A percentile compares a stretch with the other conserved stretches of the same genome.
Evolutionary conservation across 768 basidiomycete species (phyloP).

Genomic region (Suillus subaureus): DNA sequence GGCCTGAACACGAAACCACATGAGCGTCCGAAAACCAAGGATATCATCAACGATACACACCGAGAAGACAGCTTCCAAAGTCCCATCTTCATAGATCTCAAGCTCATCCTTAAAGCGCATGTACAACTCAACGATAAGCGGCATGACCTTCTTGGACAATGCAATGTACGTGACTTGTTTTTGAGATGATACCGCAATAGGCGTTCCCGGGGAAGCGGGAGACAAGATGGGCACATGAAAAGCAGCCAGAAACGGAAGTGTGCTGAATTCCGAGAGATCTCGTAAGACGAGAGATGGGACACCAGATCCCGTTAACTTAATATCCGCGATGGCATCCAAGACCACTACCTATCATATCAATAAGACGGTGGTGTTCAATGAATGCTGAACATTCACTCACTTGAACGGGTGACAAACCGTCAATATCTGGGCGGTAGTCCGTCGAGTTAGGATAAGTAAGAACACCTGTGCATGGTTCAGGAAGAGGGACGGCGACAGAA

Average conservation of each 20-base stretch:
- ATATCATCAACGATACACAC: conserved; percentile 43
- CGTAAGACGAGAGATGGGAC: conserved; percentile 74
- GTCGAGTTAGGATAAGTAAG: conserved; percentile 81
- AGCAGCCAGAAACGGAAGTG: conserved; percentile 84
- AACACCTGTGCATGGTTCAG: conserved; percentile 46
- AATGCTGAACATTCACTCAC: conserved; percentile 36
- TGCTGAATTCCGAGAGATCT: conserved; percentile 84
- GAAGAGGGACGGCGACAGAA: not conserved
- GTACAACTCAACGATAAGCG: conserved; percentile 78
- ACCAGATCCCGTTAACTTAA: conserved; percentile 65
- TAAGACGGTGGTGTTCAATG: conserved; percentile 1
- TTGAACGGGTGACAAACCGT: conserved; percentile 79
- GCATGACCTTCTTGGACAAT: conserved; percentile 87
- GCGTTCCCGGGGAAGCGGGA: conserved; percentile 16
- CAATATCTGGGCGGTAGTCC: conserved; percentile 89
- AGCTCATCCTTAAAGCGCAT: conserved; percentile 43
- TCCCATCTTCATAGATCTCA: conserved; percentile 59
- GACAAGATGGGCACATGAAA: conserved; percentile 47
- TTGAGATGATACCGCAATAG: conserved; percentile 32
- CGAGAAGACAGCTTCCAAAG: conserved; percentile 79
- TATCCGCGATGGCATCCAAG: conserved; percentile 64
- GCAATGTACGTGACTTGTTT: conserved; percentile 88
- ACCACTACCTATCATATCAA: conserved; percentile 58
- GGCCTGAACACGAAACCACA: conserved; percentile 47
- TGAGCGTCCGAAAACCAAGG: not conserved